phyloP scores from a whole-genome alignment of 2,329 filamentous ascomycete genomes.

The Aspergillus quadricinctus region DNA sequence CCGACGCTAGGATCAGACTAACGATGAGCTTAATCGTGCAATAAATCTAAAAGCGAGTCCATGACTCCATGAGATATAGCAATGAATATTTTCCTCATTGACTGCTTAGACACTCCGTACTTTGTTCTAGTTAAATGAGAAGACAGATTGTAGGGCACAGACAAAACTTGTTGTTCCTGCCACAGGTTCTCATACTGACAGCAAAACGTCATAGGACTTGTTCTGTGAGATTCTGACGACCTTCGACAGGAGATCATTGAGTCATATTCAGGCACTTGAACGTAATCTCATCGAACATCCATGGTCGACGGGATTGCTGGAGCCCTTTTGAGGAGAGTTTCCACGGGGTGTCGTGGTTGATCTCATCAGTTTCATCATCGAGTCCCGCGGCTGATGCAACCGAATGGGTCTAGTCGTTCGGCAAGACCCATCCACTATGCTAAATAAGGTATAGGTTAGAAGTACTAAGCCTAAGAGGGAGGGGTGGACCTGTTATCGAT shows the following conservation, averaged over 20 bases:
- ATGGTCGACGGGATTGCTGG: background rate
- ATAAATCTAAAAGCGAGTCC: background rate
- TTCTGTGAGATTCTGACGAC: background rate
- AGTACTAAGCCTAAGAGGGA: constrained; percentile 5
- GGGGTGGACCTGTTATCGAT: constrained; percentile 13
- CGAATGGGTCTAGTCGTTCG: constrained; percentile 15
- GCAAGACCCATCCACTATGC: constrained; percentile 10
- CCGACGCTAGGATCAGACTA: constrained; percentile 3
- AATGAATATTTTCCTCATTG: background rate
- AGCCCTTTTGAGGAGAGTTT: background rate
- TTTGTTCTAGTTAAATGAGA: background rate
- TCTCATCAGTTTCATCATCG: constrained; percentile 12
- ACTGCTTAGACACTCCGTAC: background rate
- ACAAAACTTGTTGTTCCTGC: no score
- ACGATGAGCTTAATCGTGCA: constrained; percentile 11
- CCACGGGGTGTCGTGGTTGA: background rate
- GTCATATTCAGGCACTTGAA: background rate
- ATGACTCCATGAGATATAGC: background rate
- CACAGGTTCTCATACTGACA: no score
- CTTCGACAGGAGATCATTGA: background rate
- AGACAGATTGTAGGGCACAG: background rate
- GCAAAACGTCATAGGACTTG: background rate
- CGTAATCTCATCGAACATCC: background rate
- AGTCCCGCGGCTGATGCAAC: constrained; percentile 13
- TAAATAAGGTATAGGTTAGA: background rate